A percentile compares a stretch with the other conserved stretches of the same genome.
Conservation (phyloP, 2,329 filamentous ascomycete genomes). For the Fusarium pseudonygamai region DNA sequence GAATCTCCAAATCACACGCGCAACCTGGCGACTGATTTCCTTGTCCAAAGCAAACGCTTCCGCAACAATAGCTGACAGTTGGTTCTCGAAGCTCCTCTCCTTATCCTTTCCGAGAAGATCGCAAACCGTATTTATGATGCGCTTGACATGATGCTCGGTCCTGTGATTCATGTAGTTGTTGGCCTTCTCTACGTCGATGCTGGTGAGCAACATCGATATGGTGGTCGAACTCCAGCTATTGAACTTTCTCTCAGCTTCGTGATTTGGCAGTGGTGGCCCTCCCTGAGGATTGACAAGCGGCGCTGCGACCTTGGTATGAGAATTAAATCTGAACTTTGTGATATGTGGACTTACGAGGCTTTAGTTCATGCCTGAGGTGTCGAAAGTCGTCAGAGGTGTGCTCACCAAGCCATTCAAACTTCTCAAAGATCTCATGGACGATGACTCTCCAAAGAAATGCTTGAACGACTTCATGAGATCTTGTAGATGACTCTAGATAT, state of each 20-base stretch:
- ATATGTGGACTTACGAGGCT: not conserved
- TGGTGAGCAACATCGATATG: not conserved
- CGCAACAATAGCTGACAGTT: not conserved
- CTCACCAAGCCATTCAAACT: not conserved
- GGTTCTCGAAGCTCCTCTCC: not conserved
- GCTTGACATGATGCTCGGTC: rapidly evolving
- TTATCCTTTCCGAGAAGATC: not conserved
- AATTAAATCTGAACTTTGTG: rapidly evolving
- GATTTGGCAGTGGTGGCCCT: not conserved
- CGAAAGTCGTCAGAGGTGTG: not conserved
- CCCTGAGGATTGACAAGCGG: not conserved
- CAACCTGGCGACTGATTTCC: not conserved
- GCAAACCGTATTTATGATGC: not conserved
- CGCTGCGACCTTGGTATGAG: not conserved
- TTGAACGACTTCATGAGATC: not conserved
- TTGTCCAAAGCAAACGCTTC: not conserved
- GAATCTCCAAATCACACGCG: not conserved
- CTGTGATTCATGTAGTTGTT: not conserved
- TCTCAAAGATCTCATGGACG: not conserved
- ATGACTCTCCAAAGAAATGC: not conserved
- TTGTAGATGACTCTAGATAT: not conserved
- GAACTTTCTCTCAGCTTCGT: not conserved
- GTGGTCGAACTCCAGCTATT: not conserved
- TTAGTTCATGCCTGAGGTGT: not conserved
- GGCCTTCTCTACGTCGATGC: not conserved